Percentiles rank a stretch among this genome's conserved stretches.
These are phyloP conservation scores for Serendipita vermifera DNA, from an alignment of 768 basidiomycete genomes.

Conservation along the genomic window DNA sequence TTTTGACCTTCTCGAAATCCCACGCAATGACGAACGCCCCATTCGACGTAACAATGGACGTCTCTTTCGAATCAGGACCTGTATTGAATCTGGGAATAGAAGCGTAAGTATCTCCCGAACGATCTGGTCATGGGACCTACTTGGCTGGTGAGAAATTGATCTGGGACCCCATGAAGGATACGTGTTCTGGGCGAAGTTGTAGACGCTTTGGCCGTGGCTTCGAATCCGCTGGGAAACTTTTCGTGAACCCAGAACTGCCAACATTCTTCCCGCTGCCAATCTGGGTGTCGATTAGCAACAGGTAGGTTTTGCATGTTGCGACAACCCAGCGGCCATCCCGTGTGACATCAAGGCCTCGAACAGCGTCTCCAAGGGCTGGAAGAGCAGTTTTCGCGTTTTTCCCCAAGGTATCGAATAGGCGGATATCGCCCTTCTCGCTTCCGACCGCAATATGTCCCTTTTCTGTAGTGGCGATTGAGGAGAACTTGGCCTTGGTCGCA, in stretches of 20 bases:
- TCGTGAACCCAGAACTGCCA: slow-evolving; percentile 78
- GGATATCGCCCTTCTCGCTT: slow-evolving; percentile 92
- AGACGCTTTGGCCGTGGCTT: slow-evolving; percentile 86
- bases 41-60: slow-evolving; percentile 88
- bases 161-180: slow-evolving; percentile 82
- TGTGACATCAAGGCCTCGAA: slow-evolving; percentile 87
- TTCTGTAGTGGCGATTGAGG: slow-evolving; percentile 79
- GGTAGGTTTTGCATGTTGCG: slow-evolving; percentile 87
- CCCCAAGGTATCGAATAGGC: slow-evolving; percentile 88
- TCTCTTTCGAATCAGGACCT: slow-evolving; percentile 77
- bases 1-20: slow-evolving; percentile 95
- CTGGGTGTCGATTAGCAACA: slow-evolving; percentile 86
- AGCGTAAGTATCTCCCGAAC: no score
- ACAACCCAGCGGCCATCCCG: slow-evolving; percentile 90
- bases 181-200: slow-evolving; percentile 80
- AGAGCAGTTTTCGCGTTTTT: slow-evolving; percentile 99
- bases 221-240: slow-evolving; percentile 85
- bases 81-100: slow-evolving; percentile 65
- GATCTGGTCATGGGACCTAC: slow-evolving; percentile 33
- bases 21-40: slow-evolving; percentile 89
- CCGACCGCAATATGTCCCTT: slow-evolving; percentile 81
- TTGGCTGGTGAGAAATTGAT: slow-evolving; percentile 89
- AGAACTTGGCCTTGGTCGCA: slow-evolving; percentile 88
- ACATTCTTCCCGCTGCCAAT: slow-evolving; percentile 83
- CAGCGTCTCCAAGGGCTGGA: slow-evolving; percentile 89